phyloP scores from a whole-genome alignment of 2,329 filamentous ascomycete species.

The Colletotrichum cordylinicola region DNA sequence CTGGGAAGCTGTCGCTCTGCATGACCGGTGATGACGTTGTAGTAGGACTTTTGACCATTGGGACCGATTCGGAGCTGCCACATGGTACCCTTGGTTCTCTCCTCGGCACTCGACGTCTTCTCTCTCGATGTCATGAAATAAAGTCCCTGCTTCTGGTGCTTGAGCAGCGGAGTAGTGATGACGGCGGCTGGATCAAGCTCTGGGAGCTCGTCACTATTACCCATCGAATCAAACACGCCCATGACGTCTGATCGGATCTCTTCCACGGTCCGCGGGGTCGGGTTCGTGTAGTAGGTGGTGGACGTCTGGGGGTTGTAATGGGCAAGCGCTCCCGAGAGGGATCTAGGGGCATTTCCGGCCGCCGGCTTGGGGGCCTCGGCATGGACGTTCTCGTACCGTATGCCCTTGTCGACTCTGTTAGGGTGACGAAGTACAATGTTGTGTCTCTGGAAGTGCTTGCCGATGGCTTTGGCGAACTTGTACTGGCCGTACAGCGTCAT shows the following conservation, averaged over 20 bases:
- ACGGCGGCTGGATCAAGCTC: conserved; percentile 69
- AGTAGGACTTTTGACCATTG: conserved; percentile 66
- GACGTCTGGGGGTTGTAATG: conserved; percentile 15
- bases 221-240: conserved; percentile 85
- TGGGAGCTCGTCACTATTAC: conserved; percentile 76
- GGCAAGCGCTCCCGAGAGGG: conserved; percentile 22
- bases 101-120: conserved; percentile 58
- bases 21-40: conserved; percentile 85
- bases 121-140: conserved; percentile 87
- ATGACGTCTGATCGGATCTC: conserved; percentile 86
- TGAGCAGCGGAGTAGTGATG: conserved; percentile 73
- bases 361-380: conserved; percentile 47
- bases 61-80: conserved; percentile 70
- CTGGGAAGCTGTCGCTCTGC: conserved; percentile 64
- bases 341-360: conserved; percentile 33
- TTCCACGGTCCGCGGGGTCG: conserved; percentile 71
- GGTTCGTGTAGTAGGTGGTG: conserved; percentile 26
- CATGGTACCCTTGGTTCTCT: conserved; percentile 72
- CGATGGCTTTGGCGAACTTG: conserved; percentile 69
- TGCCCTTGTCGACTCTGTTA: conserved; percentile 64
- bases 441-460: conserved; percentile 68
- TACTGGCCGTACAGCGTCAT: conserved; percentile 82
- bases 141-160: conserved; percentile 89
- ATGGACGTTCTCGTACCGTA: conserved; percentile 81
- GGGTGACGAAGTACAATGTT: conserved; percentile 66